Conservation (phyloP, 176 grass and related monocot species). For the Alopecurus myosuroides region DNA sequence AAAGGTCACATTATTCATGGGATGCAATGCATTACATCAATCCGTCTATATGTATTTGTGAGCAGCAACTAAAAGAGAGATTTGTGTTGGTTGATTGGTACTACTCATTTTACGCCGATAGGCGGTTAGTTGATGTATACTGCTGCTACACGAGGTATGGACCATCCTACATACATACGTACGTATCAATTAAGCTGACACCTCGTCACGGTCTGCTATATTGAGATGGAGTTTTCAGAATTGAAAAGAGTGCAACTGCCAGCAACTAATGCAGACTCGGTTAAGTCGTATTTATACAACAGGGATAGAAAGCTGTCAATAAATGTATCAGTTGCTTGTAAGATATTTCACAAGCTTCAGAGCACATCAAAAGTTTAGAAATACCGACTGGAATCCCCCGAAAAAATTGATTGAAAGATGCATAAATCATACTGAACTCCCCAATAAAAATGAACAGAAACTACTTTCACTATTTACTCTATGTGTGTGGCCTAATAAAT, state of each 20-base stretch:
- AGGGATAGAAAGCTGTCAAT: not conserved
- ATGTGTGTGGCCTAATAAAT: not conserved
- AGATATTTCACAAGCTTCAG: not conserved
- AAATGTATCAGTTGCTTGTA: not conserved
- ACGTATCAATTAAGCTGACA: not conserved
- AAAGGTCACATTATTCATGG: not conserved
- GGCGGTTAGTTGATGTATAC: not conserved
- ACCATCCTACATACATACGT: not conserved
- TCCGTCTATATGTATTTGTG: not conserved
- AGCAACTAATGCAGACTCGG: conserved; percentile 1
- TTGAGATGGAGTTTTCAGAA: not conserved
- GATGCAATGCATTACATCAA: not conserved
- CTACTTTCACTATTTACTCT: not conserved
- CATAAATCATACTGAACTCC: not conserved
- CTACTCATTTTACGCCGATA: not conserved
- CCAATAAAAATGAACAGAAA: not conserved
- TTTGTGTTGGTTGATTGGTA: not conserved
- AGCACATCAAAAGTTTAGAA: not conserved
- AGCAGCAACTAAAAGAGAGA: not conserved
- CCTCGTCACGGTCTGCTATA: not conserved
- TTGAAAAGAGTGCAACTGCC: not conserved
- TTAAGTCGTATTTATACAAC: not conserved
- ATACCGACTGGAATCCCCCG: not conserved
- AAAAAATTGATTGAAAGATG: not conserved
- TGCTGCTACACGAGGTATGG: not conserved